Conservation (phyloP, 768 basidiomycete species). For the Cystofilobasidium ferigula region DNA sequence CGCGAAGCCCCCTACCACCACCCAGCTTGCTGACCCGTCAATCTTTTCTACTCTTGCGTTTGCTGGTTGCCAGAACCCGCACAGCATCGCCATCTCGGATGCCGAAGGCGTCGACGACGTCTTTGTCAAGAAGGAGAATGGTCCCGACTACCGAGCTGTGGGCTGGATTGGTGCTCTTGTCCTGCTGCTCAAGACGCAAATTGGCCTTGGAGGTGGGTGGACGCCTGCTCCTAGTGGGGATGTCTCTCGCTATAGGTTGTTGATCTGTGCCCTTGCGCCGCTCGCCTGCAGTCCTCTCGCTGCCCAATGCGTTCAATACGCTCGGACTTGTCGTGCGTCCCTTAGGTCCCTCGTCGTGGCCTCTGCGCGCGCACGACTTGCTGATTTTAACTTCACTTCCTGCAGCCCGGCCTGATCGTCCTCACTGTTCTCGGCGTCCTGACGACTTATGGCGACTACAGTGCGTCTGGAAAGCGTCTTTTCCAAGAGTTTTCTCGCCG, state of each 20-base stretch:
- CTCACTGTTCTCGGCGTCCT: neutral
- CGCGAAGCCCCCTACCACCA: too few species aligned
- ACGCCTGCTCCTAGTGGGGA: neutral
- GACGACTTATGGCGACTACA: neutral
- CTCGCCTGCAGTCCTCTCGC: neutral
- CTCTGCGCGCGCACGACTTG: neutral
- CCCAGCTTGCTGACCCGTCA: too few species aligned
- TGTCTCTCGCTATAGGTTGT: too few species aligned
- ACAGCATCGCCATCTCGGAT: neutral
- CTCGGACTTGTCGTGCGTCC: neutral
- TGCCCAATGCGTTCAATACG: neutral
- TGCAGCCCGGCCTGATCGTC: neutral
- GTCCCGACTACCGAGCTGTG: constrained; percentile 18
- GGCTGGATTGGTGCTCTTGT: constrained; percentile 11
- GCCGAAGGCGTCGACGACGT: neutral
- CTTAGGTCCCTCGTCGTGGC: neutral
- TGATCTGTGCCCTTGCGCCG: too few species aligned
- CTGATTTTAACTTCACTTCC: neutral
- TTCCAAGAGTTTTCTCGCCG: neutral
- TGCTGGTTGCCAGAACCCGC: too few species aligned
- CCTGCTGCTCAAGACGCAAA: constrained; percentile 21
- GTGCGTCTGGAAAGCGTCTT: neutral
- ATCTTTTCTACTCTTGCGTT: too few species aligned
- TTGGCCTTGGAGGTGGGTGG: constrained; percentile 5
- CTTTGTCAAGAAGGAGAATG: constrained; percentile 7